Base-by-base conservation (phyloP, 352 stramenopile species). In the Globisporangium radiosum region DNA sequence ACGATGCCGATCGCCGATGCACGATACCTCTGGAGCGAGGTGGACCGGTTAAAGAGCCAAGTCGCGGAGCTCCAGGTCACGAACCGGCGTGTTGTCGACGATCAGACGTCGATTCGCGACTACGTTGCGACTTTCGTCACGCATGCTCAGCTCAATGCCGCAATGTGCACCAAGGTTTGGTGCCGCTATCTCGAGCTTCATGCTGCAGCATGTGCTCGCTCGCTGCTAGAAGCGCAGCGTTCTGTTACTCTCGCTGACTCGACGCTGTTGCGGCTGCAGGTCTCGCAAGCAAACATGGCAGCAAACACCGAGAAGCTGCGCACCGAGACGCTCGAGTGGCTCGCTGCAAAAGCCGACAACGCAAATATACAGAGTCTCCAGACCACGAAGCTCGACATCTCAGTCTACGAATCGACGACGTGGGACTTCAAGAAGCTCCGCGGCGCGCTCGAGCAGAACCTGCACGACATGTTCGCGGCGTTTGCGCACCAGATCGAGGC, bases 401-500 rank as follows among this genome's bases (percentile, higher is more conserved):
- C 76, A 3, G 70, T 85, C 38, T 87, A 81, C 56, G 76, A 90
- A 7, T 56, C 72, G 10, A 76, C 71, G 25, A 67, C 64, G 13
- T 81, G 67, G 66, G 75, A 88, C 57, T 48, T 85, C 14, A 75
- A 78, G 17, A 86, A 83, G 51, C 71, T 85, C 37, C 74, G 77
- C 39, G 60, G 60, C 8, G 57, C 66, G 45, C 68, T 87, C 43
- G 80, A 90, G 54, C 77, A 90, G 51, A 74, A 68, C 52, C 63
- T 85, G 4, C 76, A 64, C 57, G 77, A 90, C 47, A 56, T 86
- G n/a, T 87, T 88, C 56, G 64, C 72, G 25, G 66, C 58, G 11
- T 88, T 90, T 56, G 80, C 75, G 5, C 61, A 66, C 51, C 71
- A 82, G 59, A 69, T 88, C 49, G 80, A 90, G 58, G 55, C 49